phyloP scores from a whole-genome alignment of 202 grass and related monocot species.

The Panicum hallii region DNA sequence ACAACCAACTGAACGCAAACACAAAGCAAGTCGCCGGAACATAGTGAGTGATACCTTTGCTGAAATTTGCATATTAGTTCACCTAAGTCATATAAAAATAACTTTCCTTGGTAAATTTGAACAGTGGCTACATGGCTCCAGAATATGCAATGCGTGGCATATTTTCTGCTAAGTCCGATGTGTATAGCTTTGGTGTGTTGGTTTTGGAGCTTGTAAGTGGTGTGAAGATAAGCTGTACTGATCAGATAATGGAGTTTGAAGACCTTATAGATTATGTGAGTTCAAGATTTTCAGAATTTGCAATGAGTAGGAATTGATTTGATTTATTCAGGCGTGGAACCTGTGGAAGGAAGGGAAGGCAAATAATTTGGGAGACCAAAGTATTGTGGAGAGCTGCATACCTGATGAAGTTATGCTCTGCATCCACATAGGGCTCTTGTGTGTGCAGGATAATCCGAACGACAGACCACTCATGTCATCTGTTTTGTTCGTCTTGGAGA shows the following conservation, averaged over 20 bases:
- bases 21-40: constrained; percentile 48
- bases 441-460: constrained; percentile 37
- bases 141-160: constrained; percentile 46
- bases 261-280: constrained; percentile 51
- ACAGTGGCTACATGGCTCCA: constrained; percentile 62
- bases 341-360: constrained; percentile 41
- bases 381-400: neutral
- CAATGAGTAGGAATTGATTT: neutral
- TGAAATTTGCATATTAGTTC: neutral
- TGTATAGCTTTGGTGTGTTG: constrained; percentile 62
- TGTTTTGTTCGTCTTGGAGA: constrained; percentile 34
- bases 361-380: neutral
- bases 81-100: neutral
- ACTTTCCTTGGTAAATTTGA: neutral
- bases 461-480: constrained; percentile 42
- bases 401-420: constrained; percentile 9
- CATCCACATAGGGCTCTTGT: constrained; percentile 29
- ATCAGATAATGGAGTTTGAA: constrained; percentile 16
- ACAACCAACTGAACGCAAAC: constrained; percentile 30
- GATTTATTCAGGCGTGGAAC: constrained; percentile 38
- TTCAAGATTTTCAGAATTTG: neutral
- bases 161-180: constrained; percentile 56
- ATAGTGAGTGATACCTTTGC: constrained; percentile 30
- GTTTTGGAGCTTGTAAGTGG: constrained; percentile 55
- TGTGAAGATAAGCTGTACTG: constrained; percentile 39